Percentiles rank a stretch among this genome's conserved stretches.
These are phyloP conservation scores for Xylaria sp. DNA, from an alignment of 2,329 filamentous ascomycete species.

Conservation along the genomic window DNA sequence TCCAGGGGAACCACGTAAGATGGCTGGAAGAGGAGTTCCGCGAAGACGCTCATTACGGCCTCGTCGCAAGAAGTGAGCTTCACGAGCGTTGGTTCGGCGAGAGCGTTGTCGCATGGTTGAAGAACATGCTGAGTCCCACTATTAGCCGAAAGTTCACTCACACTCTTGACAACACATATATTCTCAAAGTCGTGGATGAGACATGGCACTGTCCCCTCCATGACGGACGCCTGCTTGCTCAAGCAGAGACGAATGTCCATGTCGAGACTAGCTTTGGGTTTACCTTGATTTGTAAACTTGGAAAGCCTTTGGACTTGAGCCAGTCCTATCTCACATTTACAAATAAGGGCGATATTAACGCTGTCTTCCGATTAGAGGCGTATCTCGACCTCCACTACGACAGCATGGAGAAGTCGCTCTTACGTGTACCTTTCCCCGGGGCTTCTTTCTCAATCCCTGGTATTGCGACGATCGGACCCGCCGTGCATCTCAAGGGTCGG, in stretches of 20 bases:
- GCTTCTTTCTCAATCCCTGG: slow-evolving; percentile 4
- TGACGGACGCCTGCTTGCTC: slow-evolving; percentile 12
- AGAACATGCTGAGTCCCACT: slow-evolving; percentile 41
- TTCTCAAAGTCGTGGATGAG: slow-evolving; percentile 14
- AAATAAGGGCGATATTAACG: slow-evolving; percentile 40
- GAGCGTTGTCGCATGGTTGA: slow-evolving; percentile 15
- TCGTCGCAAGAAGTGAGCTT: slow-evolving; percentile 46
- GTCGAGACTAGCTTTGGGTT: slow-evolving; percentile 43
- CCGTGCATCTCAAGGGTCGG: neutral
- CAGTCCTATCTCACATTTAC: slow-evolving; percentile 8
- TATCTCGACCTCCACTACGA: slow-evolving; percentile 17
- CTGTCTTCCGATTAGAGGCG: slow-evolving; percentile 10
- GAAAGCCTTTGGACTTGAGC: slow-evolving; percentile 46
- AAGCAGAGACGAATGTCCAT: slow-evolving; percentile 13
- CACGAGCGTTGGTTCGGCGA: slow-evolving; percentile 49
- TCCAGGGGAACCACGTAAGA: slow-evolving; percentile 48
- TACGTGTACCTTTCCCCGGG: slow-evolving; percentile 9
- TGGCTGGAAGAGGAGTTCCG: slow-evolving; percentile 56
- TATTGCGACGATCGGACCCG: slow-evolving; percentile 5
- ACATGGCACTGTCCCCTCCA: slow-evolving; percentile 12
- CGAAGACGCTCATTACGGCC: slow-evolving; percentile 48
- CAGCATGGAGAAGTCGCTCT: slow-evolving; percentile 40
- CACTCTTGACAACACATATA: slow-evolving; percentile 5
- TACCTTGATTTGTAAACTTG: slow-evolving; percentile 38
- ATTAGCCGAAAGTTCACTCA: neutral